Evolutionary conservation across 2,329 filamentous ascomycete species (phyloP).

Genomic region (Colletotrichum musae): DNA sequence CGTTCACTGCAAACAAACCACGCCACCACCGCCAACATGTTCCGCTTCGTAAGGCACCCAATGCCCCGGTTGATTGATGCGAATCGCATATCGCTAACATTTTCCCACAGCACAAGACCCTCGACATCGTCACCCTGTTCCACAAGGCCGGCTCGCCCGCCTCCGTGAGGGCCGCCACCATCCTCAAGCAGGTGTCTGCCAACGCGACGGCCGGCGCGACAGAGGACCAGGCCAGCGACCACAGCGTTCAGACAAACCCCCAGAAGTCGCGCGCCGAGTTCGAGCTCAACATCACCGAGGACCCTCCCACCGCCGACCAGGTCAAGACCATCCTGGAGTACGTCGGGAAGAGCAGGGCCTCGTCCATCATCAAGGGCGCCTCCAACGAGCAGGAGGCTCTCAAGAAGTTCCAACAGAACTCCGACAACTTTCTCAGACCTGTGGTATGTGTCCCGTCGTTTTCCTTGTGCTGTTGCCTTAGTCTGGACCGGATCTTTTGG

Average conservation of each 20-base stretch:
- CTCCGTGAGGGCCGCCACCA: conserved; percentile 79
- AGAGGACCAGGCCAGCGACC: conserved; percentile 80
- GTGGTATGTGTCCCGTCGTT: conserved; percentile 70
- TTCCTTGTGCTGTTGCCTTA: background rate
- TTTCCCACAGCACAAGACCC: conserved; percentile 75
- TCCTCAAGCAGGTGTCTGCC: conserved; percentile 86
- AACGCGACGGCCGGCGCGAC: conserved; percentile 78
- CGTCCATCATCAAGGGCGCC: conserved; percentile 80
- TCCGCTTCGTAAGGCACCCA: conserved; percentile 59
- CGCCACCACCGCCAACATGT: conserved; percentile 54
- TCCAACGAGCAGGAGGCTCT: conserved; percentile 82
- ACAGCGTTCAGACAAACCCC: conserved; percentile 69
- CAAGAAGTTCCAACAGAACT: conserved; percentile 80
- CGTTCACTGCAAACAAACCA: conserved; percentile 21
- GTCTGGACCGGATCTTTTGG: no score
- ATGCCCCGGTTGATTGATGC: background rate
- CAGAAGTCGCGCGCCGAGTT: conserved; percentile 75
- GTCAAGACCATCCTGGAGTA: conserved; percentile 88
- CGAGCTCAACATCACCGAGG: conserved; percentile 87
- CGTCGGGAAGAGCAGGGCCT: conserved; percentile 74
- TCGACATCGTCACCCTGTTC: conserved; percentile 96
- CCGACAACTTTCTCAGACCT: conserved; percentile 79
- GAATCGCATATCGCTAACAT: conserved; percentile 37
- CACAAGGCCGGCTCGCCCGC: conserved; percentile 83
- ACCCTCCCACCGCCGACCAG: conserved; percentile 85